Percentiles rank a stretch among this genome's conserved stretches.
Evolutionary conservation across 2,329 filamentous ascomycete genomes (phyloP).

Genomic region (Leptoxyphium fumago): DNA sequence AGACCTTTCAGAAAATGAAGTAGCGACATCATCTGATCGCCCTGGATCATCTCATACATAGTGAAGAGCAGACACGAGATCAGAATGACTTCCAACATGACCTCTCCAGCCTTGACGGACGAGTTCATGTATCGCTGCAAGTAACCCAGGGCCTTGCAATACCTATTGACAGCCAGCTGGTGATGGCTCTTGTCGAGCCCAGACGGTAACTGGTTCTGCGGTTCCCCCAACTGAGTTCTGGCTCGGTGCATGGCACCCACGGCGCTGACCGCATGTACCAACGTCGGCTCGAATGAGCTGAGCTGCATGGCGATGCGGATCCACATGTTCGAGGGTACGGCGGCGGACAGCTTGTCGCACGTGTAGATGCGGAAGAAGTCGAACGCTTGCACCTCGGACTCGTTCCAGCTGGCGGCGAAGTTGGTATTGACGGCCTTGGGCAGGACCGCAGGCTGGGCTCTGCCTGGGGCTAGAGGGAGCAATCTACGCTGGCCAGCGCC

Average conservation of each 20-base stretch:
- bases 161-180: slow-evolving; percentile 11
- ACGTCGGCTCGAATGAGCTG: slow-evolving; percentile 16
- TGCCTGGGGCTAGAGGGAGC: background rate
- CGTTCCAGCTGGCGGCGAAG: background rate
- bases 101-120: slow-evolving; percentile 9
- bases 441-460: background rate
- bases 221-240: slow-evolving; percentile 3
- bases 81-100: slow-evolving; percentile 14
- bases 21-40: background rate
- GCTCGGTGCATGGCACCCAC: slow-evolving; percentile 18
- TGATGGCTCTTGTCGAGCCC: slow-evolving; percentile 8
- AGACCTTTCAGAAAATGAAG: background rate
- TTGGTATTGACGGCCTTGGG: background rate
- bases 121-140: slow-evolving; percentile 8
- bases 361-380: slow-evolving; percentile 17
- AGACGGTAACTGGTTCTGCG: slow-evolving; percentile 5
- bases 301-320: slow-evolving; percentile 17
- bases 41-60: background rate
- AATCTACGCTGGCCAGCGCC: background rate
- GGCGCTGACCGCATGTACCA: slow-evolving; percentile 19
- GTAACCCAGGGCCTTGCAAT: slow-evolving; percentile 17
- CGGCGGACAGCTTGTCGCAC: slow-evolving; percentile 16
- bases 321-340: slow-evolving; percentile 9
- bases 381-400: slow-evolving; percentile 13
- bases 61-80: slow-evolving; percentile 16